Base-by-base conservation (phyloP, 2,329 filamentous ascomycete genomes). In the Microcyclosporella mali region DNA sequence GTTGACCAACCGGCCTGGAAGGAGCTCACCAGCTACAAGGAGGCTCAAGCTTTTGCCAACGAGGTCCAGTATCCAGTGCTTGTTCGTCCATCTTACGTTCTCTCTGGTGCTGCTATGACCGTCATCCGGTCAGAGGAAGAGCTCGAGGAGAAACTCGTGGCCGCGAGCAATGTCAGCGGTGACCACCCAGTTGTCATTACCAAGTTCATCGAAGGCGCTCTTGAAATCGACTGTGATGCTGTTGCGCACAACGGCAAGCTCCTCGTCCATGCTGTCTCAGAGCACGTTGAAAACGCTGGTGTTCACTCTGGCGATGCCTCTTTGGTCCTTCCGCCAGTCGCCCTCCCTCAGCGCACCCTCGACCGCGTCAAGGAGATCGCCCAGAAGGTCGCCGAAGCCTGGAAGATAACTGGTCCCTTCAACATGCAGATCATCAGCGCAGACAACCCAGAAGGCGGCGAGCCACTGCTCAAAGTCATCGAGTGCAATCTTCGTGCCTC, bases 341-440 rank as follows among this genome's bases (percentile, higher is more conserved):
- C 78, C 63, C 80, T 97, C 17, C 85, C 94, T 52, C 73, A 84
- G 56, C 70, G 69, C 45, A 85, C 84, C 53, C 85, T 95, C 78
- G 79, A 78, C 53, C 87, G 92, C 48, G 79, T 95, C 62, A 97
- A 95, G 80, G 87, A 87, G 56, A 97, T 98, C 57, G 90, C 92
- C 12, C 70, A 89, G 68, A 97, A 95, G 78, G 89, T 98, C 40
- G 92, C 92, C 54, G 85, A 92, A 70, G 92, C 92, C 36, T 95
- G 90, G 88, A 88, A 78, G 62, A 97, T 97, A 66, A 97, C 88
- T 15, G 92, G 92, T 42, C 92, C 92, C 46, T 98, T 97, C 81
- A 98, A 98, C 78, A 97, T 98, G 90, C 92, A 98, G 66, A 94
- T 98, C 69, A 97, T 98, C 78, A 94, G 94, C 73, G 88, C 85